Conservation (phyloP, 1,284 basidiomycete genomes). For the Puccinia sorghi region DNA sequence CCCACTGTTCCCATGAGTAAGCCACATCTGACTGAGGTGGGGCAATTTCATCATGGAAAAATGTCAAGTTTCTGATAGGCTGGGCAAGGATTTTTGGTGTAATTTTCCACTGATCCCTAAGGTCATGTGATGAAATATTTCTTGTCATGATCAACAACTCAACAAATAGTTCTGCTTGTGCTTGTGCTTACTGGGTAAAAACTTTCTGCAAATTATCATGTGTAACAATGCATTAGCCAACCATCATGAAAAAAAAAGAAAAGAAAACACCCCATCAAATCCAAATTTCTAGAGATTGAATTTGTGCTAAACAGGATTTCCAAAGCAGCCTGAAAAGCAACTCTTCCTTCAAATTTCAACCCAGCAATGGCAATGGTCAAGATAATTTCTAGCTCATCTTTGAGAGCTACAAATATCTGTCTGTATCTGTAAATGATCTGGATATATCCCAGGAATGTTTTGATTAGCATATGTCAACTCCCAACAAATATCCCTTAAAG, state of each 20-base stretch:
- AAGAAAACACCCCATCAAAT: too few species aligned
- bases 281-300: not conserved
- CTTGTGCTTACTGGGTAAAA: slow-evolving; percentile 25
- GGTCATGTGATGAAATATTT: slow-evolving; percentile 18
- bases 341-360: slow-evolving; percentile 30
- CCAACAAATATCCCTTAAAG: not conserved
- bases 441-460: not conserved
- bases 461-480: not conserved
- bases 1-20: slow-evolving; percentile 51
- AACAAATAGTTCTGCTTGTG: slow-evolving; percentile 24
- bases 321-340: slow-evolving; percentile 27
- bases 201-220: not conserved
- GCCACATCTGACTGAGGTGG: slow-evolving; percentile 50
- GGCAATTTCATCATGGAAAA: slow-evolving; percentile 53
- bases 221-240: not conserved
- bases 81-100: slow-evolving; percentile 51
- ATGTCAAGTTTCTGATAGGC: slow-evolving; percentile 55
- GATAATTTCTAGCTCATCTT: slow-evolving; percentile 18
- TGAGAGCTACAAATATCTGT: slow-evolving; percentile 22
- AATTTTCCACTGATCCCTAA: slow-evolving; percentile 29
- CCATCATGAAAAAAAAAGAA: not conserved
- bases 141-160: not conserved
- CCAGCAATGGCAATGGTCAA: slow-evolving; percentile 28
- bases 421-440: slow-evolving; percentile 34
- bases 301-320: slow-evolving; percentile 33